A percentile compares a stretch with the other conserved stretches of the same genome.
These are phyloP conservation scores for Suillus tomentosus DNA, from an alignment of 768 basidiomycete species.

Conservation along the genomic window DNA sequence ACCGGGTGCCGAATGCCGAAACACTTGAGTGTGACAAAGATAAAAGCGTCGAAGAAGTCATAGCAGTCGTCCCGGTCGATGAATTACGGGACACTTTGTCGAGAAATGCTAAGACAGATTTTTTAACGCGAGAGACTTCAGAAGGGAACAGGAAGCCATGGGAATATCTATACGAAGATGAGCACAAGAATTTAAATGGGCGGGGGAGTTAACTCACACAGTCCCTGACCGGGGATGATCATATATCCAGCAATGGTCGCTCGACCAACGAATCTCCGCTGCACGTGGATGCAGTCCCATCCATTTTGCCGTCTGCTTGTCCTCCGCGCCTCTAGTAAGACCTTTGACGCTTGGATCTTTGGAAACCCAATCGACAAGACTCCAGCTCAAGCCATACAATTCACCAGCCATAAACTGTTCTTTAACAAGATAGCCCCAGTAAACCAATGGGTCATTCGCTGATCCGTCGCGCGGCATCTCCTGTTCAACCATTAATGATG, in stretches of 20 bases:
- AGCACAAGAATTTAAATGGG: constrained; percentile 12
- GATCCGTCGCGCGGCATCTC: constrained; percentile 14
- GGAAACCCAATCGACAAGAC: constrained; percentile 86
- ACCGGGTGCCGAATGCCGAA: constrained; percentile 78
- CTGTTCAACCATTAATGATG: neutral
- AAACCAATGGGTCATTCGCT: constrained; percentile 67
- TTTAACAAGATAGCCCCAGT: constrained; percentile 91
- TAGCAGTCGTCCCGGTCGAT: constrained; percentile 29
- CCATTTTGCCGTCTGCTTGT: constrained; percentile 93
- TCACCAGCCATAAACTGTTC: constrained; percentile 96
- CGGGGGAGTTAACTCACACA: constrained; percentile 55
- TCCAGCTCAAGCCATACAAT: constrained; percentile 87
- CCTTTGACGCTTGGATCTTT: constrained; percentile 67
- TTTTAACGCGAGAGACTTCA: constrained; percentile 70
- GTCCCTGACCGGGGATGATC: constrained; percentile 95
- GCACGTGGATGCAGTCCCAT: constrained; percentile 84
- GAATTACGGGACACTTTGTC: constrained; percentile 44
- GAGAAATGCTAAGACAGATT: constrained; percentile 53
- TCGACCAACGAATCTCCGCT: constrained; percentile 80
- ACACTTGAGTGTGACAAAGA: constrained; percentile 83
- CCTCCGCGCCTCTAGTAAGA: constrained; percentile 81
- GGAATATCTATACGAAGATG: constrained; percentile 62
- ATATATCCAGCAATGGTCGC: constrained; percentile 97
- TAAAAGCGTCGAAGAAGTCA: constrained; percentile 45
- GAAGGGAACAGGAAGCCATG: constrained; percentile 97